Percentiles rank a stretch among this genome's conserved stretches.
Conservation (phyloP, 116 monocot species). For the Papilionanthe hybrid region DNA sequence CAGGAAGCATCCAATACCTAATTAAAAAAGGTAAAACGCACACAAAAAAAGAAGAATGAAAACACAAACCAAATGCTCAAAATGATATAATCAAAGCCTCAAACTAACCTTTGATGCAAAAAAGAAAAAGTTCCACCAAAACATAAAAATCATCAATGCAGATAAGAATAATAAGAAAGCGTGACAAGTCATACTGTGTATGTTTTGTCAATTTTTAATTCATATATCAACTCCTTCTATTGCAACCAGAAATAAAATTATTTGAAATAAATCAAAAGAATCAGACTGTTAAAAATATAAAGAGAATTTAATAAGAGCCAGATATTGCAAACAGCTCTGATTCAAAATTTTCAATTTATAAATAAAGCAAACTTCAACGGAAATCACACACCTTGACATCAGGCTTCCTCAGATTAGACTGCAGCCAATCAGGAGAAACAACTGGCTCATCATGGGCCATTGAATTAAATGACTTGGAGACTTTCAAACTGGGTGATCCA, state of each 20-base stretch:
- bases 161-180: background rate
- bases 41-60: background rate
- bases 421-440: constrained; percentile 86
- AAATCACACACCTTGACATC: constrained; percentile 60
- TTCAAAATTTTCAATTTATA: background rate
- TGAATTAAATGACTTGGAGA: constrained; percentile 17
- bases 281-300: too few relatives aligned
- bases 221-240: background rate
- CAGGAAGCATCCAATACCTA: constrained; percentile 82
- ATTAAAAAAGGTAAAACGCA: background rate
- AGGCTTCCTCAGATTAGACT: constrained; percentile 57
- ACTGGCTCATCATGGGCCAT: constrained; percentile 46
- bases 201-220: background rate
- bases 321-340: background rate
- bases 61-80: background rate
- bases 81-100: background rate
- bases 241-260: background rate
- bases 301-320: too few relatives aligned
- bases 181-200: background rate
- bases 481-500: constrained; percentile 16
- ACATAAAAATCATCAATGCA: background rate
- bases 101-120: background rate
- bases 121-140: background rate
- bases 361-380: background rate
- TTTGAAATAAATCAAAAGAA: background rate